Conservation (phyloP, 2,329 filamentous ascomycete genomes). For the Nothophoma quercina region DNA sequence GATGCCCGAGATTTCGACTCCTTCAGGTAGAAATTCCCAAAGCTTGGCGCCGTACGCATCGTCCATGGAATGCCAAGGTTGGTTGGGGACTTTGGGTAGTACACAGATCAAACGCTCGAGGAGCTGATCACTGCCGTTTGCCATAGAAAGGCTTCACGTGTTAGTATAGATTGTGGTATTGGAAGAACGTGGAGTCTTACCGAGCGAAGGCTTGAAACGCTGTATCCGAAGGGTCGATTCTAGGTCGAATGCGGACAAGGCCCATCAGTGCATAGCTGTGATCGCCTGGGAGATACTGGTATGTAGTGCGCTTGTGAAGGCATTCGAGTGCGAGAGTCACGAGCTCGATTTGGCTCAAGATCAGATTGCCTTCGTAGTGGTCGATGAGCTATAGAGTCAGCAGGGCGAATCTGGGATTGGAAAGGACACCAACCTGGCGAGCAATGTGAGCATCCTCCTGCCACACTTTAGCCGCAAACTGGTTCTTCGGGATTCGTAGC, state of each 20-base stretch:
- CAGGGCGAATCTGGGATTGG: not conserved
- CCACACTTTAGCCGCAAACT: slow-evolving; percentile 53
- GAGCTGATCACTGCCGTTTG: slow-evolving; percentile 55
- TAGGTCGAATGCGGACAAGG: slow-evolving; percentile 51
- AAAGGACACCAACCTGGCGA: slow-evolving; percentile 27
- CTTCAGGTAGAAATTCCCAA: slow-evolving; percentile 55
- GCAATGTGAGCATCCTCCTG: slow-evolving; percentile 47
- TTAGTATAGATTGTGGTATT: not conserved
- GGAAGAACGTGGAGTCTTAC: not conserved
- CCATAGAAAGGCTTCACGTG: slow-evolving; percentile 49
- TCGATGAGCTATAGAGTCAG: slow-evolving; percentile 51
- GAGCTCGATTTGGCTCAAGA: slow-evolving; percentile 53
- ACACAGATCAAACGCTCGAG: slow-evolving; percentile 58
- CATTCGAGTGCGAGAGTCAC: slow-evolving; percentile 53
- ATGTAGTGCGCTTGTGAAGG: slow-evolving; percentile 49
- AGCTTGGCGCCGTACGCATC: slow-evolving; percentile 54
- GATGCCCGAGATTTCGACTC: slow-evolving; percentile 51
- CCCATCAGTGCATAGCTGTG: slow-evolving; percentile 59
- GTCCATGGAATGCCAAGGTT: slow-evolving; percentile 52
- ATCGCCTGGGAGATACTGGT: slow-evolving; percentile 51
- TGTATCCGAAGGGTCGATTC: slow-evolving; percentile 50
- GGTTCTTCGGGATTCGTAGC: slow-evolving; percentile 47
- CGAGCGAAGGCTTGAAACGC: slow-evolving; percentile 59
- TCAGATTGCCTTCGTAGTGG: slow-evolving; percentile 55
- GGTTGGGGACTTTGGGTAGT: slow-evolving; percentile 41